Evolutionary conservation across 2,329 filamentous ascomycete genomes (phyloP).

Genomic region (Phialocephala sp.): DNA sequence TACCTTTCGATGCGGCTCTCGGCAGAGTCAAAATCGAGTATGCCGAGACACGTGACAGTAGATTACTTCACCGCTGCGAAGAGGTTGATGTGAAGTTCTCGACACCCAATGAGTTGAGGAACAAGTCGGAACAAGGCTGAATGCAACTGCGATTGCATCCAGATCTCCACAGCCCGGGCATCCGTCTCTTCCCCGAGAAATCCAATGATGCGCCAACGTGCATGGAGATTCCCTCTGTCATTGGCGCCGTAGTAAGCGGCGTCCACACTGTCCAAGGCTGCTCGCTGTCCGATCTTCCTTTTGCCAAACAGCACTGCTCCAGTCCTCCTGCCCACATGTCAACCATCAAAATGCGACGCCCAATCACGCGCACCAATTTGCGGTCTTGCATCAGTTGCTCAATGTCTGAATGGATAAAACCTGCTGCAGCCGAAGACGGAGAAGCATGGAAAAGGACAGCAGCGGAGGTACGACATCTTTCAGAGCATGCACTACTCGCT

Average conservation of each 20-base stretch:
- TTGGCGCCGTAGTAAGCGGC: background rate
- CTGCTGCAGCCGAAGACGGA: constrained; percentile 5
- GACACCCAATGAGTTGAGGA: background rate
- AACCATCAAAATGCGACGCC: background rate
- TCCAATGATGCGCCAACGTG: background rate
- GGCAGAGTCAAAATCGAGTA: background rate
- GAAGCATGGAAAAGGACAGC: background rate
- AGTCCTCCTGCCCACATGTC: constrained; percentile 23
- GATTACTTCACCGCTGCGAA: background rate
- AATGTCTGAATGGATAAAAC: constrained; percentile 8
- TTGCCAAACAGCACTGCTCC: constrained; percentile 13
- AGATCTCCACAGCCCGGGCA: background rate
- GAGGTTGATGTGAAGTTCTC: background rate
- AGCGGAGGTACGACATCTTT: background rate
- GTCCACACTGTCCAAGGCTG: background rate
- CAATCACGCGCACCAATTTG: background rate
- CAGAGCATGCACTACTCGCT: background rate
- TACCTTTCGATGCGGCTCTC: background rate
- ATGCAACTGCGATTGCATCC: background rate
- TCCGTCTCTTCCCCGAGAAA: background rate
- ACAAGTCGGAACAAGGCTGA: background rate
- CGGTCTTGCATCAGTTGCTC: constrained; percentile 8
- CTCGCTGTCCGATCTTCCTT: constrained; percentile 4
- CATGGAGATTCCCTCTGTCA: background rate
- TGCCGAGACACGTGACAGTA: background rate